phyloP scores from a whole-genome alignment of 2,329 filamentous ascomycete genomes.

The Trichoderma sp. region DNA sequence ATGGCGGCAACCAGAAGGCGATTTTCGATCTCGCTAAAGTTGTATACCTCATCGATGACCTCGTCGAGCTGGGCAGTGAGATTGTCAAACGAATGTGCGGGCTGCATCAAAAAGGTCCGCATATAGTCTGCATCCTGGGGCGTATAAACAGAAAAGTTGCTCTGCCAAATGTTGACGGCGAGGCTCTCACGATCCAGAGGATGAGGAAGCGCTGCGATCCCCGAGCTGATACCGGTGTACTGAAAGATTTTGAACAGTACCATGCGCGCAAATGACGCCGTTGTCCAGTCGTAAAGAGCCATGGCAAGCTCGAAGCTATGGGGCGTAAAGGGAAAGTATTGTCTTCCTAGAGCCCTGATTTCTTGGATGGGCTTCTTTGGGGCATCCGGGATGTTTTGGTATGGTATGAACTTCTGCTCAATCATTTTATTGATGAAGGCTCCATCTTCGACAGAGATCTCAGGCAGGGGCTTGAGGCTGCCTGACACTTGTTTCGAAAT shows the following conservation, averaged over 20 bases:
- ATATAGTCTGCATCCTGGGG: slow-evolving; percentile 14
- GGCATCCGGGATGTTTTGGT: slow-evolving; percentile 12
- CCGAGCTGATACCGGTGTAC: slow-evolving; percentile 5
- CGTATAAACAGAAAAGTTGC: slow-evolving; percentile 15
- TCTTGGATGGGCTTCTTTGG: neutral
- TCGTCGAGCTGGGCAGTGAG: slow-evolving; percentile 5
- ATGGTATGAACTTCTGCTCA: slow-evolving; percentile 9
- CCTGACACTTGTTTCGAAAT: slow-evolving; percentile 2
- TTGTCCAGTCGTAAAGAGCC: slow-evolving; percentile 21
- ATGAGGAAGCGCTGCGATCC: neutral
- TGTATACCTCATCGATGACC: slow-evolving; percentile 1
- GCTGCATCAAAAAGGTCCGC: slow-evolving; percentile 14
- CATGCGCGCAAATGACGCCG: slow-evolving; percentile 16
- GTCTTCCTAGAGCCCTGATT: slow-evolving; percentile 16
- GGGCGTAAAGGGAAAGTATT: slow-evolving; percentile 17
- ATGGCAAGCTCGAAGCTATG: slow-evolving; percentile 19
- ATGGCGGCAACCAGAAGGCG: slow-evolving; percentile 13
- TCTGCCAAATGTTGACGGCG: slow-evolving; percentile 16
- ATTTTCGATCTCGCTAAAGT: slow-evolving; percentile 15
- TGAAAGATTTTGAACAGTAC: slow-evolving; percentile 19
- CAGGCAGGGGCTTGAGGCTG: slow-evolving; percentile 1
- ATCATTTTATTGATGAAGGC: slow-evolving; percentile 17
- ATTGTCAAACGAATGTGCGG: slow-evolving; percentile 9
- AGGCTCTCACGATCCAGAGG: slow-evolving; percentile 11
- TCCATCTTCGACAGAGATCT: neutral